Evolutionary conservation across 192 early-diverging fungal species (phyloP), one percentile per base, ranked within the genome.

Genomic region (Entomortierella lignicola): DNA sequence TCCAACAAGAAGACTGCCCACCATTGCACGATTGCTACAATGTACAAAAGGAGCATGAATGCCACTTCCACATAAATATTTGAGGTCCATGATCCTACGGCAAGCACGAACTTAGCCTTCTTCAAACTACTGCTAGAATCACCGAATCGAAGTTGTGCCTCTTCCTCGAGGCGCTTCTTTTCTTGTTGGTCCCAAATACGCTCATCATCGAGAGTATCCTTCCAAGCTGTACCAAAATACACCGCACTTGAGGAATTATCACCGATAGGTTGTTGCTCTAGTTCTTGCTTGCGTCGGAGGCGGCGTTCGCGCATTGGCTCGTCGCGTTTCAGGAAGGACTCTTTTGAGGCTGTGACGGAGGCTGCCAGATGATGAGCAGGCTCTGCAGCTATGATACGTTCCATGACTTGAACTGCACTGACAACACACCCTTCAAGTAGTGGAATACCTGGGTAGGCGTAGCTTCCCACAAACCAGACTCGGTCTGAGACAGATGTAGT

Each of bases 371-470:
- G 48, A 8, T 55, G 75, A 8, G 44, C 6, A 11, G 57, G 67
- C 23, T 65, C 67, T 29, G 55, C 57, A 11, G 60, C 48, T 12
- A 74, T 59, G 34, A 90, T 79, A 4, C 82, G 83, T 1, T 77
- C 80, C 31, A 75, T 87, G n/a, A 87, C 89, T 15, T 86, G 86
- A 4, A 86, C 66, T 0, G 88, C 84, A 4, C 84, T 83, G 20
- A 85, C 80, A 34, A 91, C 89, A 42, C 89, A 91, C 1, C 89
- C 89, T 41, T 91, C 89, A 4, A 91, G 68, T 25, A 91, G 69
- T 10, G 88, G 89, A 27, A 91, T 83, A 30, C 89, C 89, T 1
- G 88, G 89, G 61, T 86, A 81, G 11, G 85, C 81, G 53, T 91
- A 91, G 10, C 85, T 72, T 34, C 89, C 89, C 5, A 89, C 89